phyloP scores from a whole-genome alignment of 768 basidiomycete genomes.

The Suillus occidentalis region DNA sequence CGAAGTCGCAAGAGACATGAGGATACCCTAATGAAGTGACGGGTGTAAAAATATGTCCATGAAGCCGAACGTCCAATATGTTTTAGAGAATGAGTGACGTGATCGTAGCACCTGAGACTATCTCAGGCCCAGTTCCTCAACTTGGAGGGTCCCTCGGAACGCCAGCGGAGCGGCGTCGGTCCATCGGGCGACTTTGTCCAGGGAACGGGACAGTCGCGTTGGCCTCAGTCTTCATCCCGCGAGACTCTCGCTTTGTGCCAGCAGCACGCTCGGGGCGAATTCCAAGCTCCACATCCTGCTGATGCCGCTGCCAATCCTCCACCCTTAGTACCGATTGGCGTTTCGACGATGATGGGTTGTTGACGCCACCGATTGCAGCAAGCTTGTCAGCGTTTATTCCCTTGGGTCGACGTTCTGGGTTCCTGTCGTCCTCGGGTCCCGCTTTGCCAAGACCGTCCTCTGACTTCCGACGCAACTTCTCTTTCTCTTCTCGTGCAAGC shows the following conservation, averaged over 20 bases:
- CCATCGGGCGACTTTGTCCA: slow-evolving; percentile 26
- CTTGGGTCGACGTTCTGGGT: slow-evolving; percentile 41
- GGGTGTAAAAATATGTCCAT: slow-evolving; percentile 18
- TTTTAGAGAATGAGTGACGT: slow-evolving; percentile 11
- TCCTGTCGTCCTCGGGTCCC: slow-evolving; percentile 33
- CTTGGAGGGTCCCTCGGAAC: slow-evolving; percentile 43
- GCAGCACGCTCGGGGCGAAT: slow-evolving; percentile 25
- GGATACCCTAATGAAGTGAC: slow-evolving; percentile 11
- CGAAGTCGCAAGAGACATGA: not conserved
- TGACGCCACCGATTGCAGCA: slow-evolving; percentile 35
- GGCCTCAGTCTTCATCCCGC: slow-evolving; percentile 1
- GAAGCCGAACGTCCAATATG: slow-evolving; percentile 16
- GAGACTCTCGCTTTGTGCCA: slow-evolving; percentile 26
- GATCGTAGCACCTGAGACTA: not conserved
- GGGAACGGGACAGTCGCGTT: slow-evolving; percentile 34
- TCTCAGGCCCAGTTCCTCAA: slow-evolving; percentile 15
- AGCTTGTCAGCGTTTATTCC: slow-evolving; percentile 61
- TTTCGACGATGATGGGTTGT: slow-evolving; percentile 46
- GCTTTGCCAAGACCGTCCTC: slow-evolving; percentile 41
- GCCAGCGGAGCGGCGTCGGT: slow-evolving; percentile 32
- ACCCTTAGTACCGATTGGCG: slow-evolving; percentile 78
- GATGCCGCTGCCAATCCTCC: slow-evolving; percentile 81
- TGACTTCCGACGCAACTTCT: slow-evolving; percentile 37
- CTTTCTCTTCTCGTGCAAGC: slow-evolving; percentile 50
- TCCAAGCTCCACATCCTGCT: slow-evolving; percentile 46